A percentile compares a stretch with the other conserved stretches of the same genome.
Evolutionary conservation across 768 basidiomycete genomes (phyloP).

Genomic region (Ephemerocybe angulata): DNA sequence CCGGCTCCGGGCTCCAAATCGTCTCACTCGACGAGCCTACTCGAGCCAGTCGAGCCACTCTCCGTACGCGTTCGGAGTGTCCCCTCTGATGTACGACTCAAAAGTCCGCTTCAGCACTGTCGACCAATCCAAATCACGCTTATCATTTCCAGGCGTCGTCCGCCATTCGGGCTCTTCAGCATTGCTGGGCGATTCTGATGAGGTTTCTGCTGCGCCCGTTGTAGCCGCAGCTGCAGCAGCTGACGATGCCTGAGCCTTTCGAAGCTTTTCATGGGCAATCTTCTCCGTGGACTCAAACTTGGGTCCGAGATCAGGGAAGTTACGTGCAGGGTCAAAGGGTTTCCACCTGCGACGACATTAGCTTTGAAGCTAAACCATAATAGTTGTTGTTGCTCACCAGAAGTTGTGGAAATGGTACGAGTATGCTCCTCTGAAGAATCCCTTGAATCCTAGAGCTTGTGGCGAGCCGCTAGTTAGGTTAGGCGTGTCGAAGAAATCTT

Average conservation of each 20-base stretch:
- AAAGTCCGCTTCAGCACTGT: slow-evolving; percentile 92
- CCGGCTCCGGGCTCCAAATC: neutral
- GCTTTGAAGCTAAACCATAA: no score
- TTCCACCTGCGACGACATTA: slow-evolving; percentile 77
- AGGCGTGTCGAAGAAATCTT: slow-evolving; percentile 79
- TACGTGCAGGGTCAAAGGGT: slow-evolving; percentile 82
- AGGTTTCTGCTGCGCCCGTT: slow-evolving; percentile 1
- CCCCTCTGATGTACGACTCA: slow-evolving; percentile 82
- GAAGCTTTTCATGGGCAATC: slow-evolving; percentile 45
- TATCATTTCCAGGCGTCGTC: slow-evolving; percentile 48
- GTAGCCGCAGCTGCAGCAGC: slow-evolving; percentile 12
- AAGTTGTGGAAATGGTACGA: slow-evolving; percentile 95
- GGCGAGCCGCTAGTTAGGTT: slow-evolving; percentile 68
- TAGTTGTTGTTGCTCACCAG: slow-evolving; percentile 74
- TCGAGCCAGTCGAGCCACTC: slow-evolving; percentile 56
- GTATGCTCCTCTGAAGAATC: slow-evolving; percentile 91
- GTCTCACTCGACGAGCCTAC: neutral
- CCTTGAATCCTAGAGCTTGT: slow-evolving; percentile 79
- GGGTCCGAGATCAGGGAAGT: slow-evolving; percentile 86
- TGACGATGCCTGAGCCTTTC: slow-evolving; percentile 24
- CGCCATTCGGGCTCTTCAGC: slow-evolving; percentile 25
- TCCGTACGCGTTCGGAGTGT: slow-evolving; percentile 91
- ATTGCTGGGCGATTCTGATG: slow-evolving; percentile 5
- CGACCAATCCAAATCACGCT: slow-evolving; percentile 81
- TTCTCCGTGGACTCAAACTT: slow-evolving; percentile 75